Evolutionary conservation across 306 rosid species (phyloP), one percentile per base, ranked within the genome.

Genomic region (Dryas drummondii): DNA sequence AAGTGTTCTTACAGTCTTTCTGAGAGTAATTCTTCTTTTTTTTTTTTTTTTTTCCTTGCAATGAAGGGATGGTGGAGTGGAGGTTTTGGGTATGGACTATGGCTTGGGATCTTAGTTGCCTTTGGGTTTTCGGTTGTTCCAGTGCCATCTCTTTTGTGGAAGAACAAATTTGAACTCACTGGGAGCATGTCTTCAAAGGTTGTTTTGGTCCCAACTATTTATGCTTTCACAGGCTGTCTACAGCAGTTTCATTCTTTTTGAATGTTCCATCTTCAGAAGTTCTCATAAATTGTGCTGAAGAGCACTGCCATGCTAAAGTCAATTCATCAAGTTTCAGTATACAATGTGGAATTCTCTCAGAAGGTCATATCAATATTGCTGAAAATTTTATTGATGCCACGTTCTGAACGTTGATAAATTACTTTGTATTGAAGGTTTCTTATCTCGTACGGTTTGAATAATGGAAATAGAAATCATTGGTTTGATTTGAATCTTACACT

Each of bases 61-160:
- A 54, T 83, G 50, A 70, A 93, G 98, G 96, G 97, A 60, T 93
- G 98, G 97, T 93, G 97, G 97, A 84, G 97, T 79, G 98, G 98
- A 83, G 98, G 97, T 59, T 93, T 93, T 76, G 98, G 93, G 15
- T 93, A 91, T 75, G 98, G 98, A 53, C 84, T 91, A 52, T 93
- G 98, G 97, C 91, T 93, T 70, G 98, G 98, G 51, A 73, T 89
- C 85, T 84, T 93, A 80, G 97, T 93, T 80, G 86, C 93, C 32
- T 80, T 92, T 12, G 96, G 98, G 5, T 91, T 85, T 82, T 85
- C 97, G 27, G 98, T 93, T 82, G 82, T 88, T 84, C 98, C 98
- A 37, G 96, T 93, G 71, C 81, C 97, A 70, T 91, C 97, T 66
- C 14, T 53, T 67, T 46, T 81, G n/a, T 93, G 98, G 98, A 93